Percentiles rank a stretch among this genome's conserved stretches.
Conservation (phyloP, 2,329 filamentous ascomycete genomes). For the Ophiostoma sp. region DNA sequence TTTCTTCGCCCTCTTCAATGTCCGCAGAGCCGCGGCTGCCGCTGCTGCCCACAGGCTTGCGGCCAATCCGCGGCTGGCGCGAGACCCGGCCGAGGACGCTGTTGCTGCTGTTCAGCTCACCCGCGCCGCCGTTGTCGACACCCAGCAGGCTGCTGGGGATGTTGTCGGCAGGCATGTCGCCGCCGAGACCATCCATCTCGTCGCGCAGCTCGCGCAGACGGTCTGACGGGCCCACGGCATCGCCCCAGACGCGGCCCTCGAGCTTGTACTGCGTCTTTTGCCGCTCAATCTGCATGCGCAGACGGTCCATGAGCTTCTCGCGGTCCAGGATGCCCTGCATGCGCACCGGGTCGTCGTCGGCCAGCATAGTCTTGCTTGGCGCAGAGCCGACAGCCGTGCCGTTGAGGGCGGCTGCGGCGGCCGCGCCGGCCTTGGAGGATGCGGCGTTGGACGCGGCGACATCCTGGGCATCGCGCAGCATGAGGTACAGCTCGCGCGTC, state of each 20-base stretch:
- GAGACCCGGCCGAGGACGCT: slow-evolving; percentile 69
- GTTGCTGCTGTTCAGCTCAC: slow-evolving; percentile 42
- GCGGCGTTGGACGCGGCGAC: slow-evolving; percentile 80
- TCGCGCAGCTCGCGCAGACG: slow-evolving; percentile 85
- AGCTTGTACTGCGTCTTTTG: slow-evolving; percentile 98
- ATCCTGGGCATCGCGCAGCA: slow-evolving; percentile 95
- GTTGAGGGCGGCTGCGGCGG: not conserved
- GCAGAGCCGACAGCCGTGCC: slow-evolving; percentile 31
- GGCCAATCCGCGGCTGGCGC: slow-evolving; percentile 52
- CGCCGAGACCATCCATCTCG: slow-evolving; percentile 68
- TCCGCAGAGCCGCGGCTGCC: not conserved
- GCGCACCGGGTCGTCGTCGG: slow-evolving; percentile 62
- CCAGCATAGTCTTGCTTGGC: slow-evolving; percentile 39
- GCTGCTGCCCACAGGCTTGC: slow-evolving; percentile 46
- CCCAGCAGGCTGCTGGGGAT: slow-evolving; percentile 46
- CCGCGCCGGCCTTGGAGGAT: slow-evolving; percentile 30
- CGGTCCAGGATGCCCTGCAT: slow-evolving; percentile 93
- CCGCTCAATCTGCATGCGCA: slow-evolving; percentile 91
- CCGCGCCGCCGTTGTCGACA: slow-evolving; percentile 46
- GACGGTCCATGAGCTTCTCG: slow-evolving; percentile 82
- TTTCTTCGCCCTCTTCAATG: not conserved
- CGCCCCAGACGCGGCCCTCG: slow-evolving; percentile 85
- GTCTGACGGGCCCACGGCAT: slow-evolving; percentile 79
- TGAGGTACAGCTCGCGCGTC: slow-evolving; percentile 92
- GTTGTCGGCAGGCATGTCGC: slow-evolving; percentile 38